These are phyloP conservation scores for Apophysomyces ossiformis DNA, from an alignment of 371 early-diverging fungal genomes.

Conservation along the genomic window DNA sequence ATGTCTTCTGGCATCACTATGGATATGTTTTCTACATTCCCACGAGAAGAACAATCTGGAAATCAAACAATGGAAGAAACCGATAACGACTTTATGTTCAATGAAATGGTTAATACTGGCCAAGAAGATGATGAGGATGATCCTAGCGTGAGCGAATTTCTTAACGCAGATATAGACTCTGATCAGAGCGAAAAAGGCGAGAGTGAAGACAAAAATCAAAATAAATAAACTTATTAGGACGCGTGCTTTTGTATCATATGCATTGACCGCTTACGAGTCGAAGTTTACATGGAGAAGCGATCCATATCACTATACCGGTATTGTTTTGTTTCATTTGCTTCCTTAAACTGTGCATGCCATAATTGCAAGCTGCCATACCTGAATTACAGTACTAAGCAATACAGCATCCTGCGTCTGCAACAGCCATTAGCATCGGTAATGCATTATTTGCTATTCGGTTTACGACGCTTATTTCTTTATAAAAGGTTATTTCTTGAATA, in stretches of 20 bases:
- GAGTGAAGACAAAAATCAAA: background rate
- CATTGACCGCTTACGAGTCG: too few species aligned
- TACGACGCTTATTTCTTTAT: too few species aligned
- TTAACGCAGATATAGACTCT: conserved; percentile 37
- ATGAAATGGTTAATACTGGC: conserved; percentile 52
- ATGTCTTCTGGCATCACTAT: conserved; percentile 16
- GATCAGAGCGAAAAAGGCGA: conserved; percentile 17
- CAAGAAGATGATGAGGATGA: conserved; percentile 40
- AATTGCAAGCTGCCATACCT: too few species aligned
- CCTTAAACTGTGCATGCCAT: too few species aligned
- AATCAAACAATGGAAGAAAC: conserved; percentile 21
- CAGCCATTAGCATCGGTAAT: too few species aligned
- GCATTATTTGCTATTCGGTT: too few species aligned
- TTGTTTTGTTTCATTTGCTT: too few species aligned
- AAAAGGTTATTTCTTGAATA: too few species aligned
- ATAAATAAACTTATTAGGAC: background rate
- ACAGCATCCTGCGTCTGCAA: too few species aligned
- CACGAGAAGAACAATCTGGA: background rate
- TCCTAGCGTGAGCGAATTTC: conserved; percentile 45
- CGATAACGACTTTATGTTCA: conserved; percentile 43
- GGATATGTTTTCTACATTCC: conserved; percentile 25
- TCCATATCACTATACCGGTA: too few species aligned
- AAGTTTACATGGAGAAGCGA: background rate
- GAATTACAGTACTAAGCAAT: too few species aligned
- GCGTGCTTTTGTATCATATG: too few species aligned